phyloP scores from a whole-genome alignment of 257 asterid genomes.

The Lavandula angustifolia region DNA sequence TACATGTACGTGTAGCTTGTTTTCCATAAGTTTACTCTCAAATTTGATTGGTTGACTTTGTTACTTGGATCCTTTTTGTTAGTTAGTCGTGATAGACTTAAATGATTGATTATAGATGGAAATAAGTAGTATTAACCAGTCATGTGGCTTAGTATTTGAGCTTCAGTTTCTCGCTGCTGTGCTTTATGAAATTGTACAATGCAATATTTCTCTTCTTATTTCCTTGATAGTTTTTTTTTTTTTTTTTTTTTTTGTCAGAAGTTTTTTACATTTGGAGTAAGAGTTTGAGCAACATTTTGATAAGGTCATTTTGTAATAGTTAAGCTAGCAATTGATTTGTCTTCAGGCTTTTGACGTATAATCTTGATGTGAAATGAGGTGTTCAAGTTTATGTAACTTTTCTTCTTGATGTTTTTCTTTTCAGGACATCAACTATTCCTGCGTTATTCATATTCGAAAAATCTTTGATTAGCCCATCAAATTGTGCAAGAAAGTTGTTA shows the following conservation, averaged over 20 bases:
- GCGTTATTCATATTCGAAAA: constrained; percentile 82
- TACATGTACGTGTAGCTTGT: constrained; percentile 7
- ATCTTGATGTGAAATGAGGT: constrained; percentile 4
- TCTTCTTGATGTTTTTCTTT: not conserved
- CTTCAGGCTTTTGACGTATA: not conserved
- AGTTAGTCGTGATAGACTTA: not conserved
- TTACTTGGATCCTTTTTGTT: not conserved
- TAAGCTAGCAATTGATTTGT: not conserved
- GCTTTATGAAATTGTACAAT: not conserved
- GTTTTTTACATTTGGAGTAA: not conserved
- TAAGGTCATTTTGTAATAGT: not conserved
- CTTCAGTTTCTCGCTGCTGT: not conserved
- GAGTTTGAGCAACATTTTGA: not conserved
- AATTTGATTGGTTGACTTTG: not conserved
- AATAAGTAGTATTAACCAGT: not conserved
- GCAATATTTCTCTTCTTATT: not conserved
- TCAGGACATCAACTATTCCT: constrained; percentile 54
- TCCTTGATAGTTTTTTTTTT: not conserved
- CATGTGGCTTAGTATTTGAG: not conserved
- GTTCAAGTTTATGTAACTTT: constrained; percentile 6
- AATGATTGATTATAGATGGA: not conserved
- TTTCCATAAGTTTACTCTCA: not conserved
- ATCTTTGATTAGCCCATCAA: too few relatives aligned
- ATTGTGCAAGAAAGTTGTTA: constrained; percentile 53
- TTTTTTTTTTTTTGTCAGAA: not conserved